Evolutionary conservation across 495 filamentous ascomycete genomes (phyloP), one percentile per base, ranked within the genome.

Genomic region (Trichoderma orchidacearum): DNA sequence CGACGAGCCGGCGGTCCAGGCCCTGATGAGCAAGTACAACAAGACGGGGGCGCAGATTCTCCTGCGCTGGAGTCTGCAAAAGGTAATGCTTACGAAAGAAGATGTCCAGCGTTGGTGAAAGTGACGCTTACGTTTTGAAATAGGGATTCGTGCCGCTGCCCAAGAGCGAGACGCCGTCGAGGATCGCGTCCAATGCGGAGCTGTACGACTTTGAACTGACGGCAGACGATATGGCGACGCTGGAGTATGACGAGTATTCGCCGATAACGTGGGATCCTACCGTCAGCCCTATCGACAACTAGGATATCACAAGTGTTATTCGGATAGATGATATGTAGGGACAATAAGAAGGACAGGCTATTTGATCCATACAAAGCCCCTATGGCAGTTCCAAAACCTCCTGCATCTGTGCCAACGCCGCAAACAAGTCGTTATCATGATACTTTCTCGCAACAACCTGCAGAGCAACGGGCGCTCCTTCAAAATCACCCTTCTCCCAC

Each of bases 111-210:
- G 8, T 35, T n/a, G 8, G 8, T 8, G n/a, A 8, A 35, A 8
- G 48, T 28, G 9, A 28, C 28, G 48, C 18, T 30, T 4, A 7
- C 23, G 32, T 2, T 30, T 8, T 17, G 30, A 71, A 65, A 27
- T 85, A 84, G 84, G 82, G 80, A 59, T 63, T 85, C 58, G 82
- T 90, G 11, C 78, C 84, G 35, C 70, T 91, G 59, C 87, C 87
- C 18, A 91, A 91, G 76, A 86, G 83, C 48, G 75, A 79, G 34
- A 81, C 74, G 58, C 71, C 75, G 18, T 78, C 81, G 18, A 73
- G 85, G 23, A 82, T 90, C 32, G 65, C 75, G 12, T 73, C 78
- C 41, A 90, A 89, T 66, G 82, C 77, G 3, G 69, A 84, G 55
- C 74, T 86, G n/a, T 85, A 77, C 23, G 74, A 77, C 29, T 88